Evolutionary conservation across 495 filamentous ascomycete species (phyloP), one percentile per base, ranked within the genome.

Genomic region (Sordaria brevicollis): DNA sequence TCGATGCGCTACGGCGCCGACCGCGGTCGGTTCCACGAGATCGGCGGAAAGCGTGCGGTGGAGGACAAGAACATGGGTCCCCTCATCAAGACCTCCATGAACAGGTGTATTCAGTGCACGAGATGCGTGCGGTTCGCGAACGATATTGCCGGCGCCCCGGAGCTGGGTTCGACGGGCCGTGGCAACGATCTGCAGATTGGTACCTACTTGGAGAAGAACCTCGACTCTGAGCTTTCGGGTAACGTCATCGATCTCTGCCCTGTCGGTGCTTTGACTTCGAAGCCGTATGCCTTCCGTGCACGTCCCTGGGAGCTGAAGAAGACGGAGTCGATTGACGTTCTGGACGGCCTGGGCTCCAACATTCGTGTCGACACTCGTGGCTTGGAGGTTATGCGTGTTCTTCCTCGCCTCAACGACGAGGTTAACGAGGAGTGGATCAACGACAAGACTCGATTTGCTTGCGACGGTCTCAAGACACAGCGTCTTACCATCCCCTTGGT

Each of bases 81-180:
- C n/a, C 80, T 99, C 69, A 90, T 99, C 79, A 99, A 99, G 86
- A 99, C 95, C 17, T 98, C 96, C n/a, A 99, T 99, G 95, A 99
- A 98, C 83, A 86, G 95, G 77, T 99, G 95, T 83, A 99, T 99
- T 78, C 95, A 99, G 83, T 99, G 95, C 84, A 98, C 95, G 74
- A 89, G 95, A 76, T 99, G 95, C 81, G 88, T 99, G 71, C 93
- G 95, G 74, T 99, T 99, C 81, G 92, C 95, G 77, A 99, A 97
- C 80, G 95, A 99, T 79, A 86, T 99, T 72, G 95, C 95, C 35
- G 95, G 95, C 72, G 95, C 95, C 65, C 92, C 95, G 19, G 95
- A 99, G 79, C 84, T 99, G 71, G 95, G 95, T 74, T 95, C 93
- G 17, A 92, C 91, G 5, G 95, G 95, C 73, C 91, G 95, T 81